Evolutionary conservation across 1,284 basidiomycete species (phyloP).

Genomic region (Volvariella surrecta): DNA sequence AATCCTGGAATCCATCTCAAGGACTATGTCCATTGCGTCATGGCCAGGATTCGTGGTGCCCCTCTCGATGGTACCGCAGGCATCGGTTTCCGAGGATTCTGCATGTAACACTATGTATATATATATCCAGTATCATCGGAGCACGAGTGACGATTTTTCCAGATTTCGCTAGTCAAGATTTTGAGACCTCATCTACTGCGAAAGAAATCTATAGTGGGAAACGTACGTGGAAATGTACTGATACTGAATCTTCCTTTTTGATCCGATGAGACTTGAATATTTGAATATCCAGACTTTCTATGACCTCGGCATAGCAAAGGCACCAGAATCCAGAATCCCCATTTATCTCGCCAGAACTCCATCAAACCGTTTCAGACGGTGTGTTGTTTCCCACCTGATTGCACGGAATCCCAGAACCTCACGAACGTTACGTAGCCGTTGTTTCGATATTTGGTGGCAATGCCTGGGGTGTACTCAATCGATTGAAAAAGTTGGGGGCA

Average conservation of each 20-base stretch:
- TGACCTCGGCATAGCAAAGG: background rate
- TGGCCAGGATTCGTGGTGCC: conserved; percentile 27
- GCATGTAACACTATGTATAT: conserved; percentile 14
- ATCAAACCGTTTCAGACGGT: background rate
- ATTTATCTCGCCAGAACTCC: background rate
- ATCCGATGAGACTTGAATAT: no score
- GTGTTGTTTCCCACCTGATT: background rate
- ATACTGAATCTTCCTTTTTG: no score
- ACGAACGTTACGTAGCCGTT: conserved; percentile 18
- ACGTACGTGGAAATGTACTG: no score
- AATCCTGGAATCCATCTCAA: conserved; percentile 30
- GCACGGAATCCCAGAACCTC: background rate
- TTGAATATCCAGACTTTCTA: background rate
- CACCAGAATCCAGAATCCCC: background rate
- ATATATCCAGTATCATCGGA: no score
- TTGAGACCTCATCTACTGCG: no score
- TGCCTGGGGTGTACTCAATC: conserved; percentile 21
- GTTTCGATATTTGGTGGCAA: conserved; percentile 32
- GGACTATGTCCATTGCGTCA: conserved; percentile 24
- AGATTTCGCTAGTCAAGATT: no score
- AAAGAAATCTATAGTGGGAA: no score
- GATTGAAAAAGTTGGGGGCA: conserved; percentile 30
- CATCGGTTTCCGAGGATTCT: conserved; percentile 29
- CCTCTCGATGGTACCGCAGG: conserved; percentile 29
- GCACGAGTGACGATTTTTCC: no score